Base-by-base conservation (phyloP, 2,329 filamentous ascomycete genomes). In the Sordariomycetes sp. region DNA sequence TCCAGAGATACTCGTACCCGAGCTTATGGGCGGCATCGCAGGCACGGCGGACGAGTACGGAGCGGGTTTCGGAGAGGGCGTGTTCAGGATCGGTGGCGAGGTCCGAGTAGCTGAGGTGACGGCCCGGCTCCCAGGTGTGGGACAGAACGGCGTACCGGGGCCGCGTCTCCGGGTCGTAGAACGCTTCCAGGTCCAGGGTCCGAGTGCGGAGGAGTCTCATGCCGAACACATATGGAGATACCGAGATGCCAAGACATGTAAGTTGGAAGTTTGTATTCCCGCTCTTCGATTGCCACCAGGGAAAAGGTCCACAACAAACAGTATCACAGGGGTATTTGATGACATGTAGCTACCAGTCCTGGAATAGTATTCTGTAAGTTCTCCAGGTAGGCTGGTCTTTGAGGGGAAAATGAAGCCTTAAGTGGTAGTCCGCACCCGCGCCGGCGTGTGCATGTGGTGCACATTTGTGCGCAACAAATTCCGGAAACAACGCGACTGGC, bases 201-300 rank as follows among this genome's bases (percentile, higher is more conserved):
- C 56, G 18, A 1, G 60, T 61, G 57, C 68, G 66, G 11, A 70
- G 61, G 16, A 70, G 63, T 8, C 68, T 63, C 68, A 70, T 70
- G 1, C 43, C 25, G 51, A 7, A 40, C 14, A 8, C 25, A n/a
- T n/a, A 34, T 28, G 25, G 14, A 53, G 51, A 32, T 11, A n/a
- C 16, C 3, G 14, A 25, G 18, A 18, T 7, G 12, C n/a, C n/a
- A 51, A 28, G 48, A 25, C 22, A 25, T 18, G 25, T 53, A 25
- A 7, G 51, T 34, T 18, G 25, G 32, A 25, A 7, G 51, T 34
- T 28, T 18, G 11, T 16, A 34, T 16, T 11, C 24, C 48, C 12
- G 22, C 10, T 22, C 6, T 51, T 22, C 12, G 7, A 14, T 51
- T 7, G 18, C 28, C 8, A 53, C 51, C 18, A 14, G 46, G 46